Evolutionary conservation across 768 basidiomycete genomes (phyloP).

Genomic region (Suillus brevipes): DNA sequence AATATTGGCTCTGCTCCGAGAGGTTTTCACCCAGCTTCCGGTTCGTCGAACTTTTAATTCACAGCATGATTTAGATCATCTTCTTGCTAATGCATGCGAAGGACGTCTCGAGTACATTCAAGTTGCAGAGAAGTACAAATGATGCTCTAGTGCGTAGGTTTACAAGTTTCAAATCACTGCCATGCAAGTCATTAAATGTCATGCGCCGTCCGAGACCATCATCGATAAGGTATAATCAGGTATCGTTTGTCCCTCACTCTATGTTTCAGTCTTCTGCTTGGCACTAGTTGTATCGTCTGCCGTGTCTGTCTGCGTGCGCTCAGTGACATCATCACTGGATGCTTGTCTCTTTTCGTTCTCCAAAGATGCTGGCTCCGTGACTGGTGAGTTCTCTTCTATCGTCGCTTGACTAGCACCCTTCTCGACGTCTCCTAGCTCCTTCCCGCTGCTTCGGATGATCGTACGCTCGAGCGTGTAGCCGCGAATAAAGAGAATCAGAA

Average conservation of each 20-base stretch:
- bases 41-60: too few species aligned
- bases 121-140: background rate
- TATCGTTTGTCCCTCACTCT: background rate
- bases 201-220: background rate
- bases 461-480: slow-evolving; percentile 36
- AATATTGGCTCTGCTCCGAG: background rate
- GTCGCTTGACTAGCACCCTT: slow-evolving; percentile 16
- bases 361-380: background rate
- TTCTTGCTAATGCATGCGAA: background rate
- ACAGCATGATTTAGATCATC: background rate
- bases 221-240: background rate
- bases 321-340: slow-evolving; percentile 7
- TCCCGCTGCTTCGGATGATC: slow-evolving; percentile 15
- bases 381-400: background rate
- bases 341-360: slow-evolving; percentile 4
- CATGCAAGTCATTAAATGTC: background rate
- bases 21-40: background rate
- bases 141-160: background rate
- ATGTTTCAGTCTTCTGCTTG: slow-evolving; percentile 10
- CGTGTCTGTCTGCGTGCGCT: slow-evolving; percentile 5
- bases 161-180: background rate
- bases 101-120: background rate
- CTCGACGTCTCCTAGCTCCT: slow-evolving; percentile 30
- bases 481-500: slow-evolving; percentile 35
- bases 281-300: background rate